Evolutionary conservation across 73 alveolate genomes (phyloP).

Genomic region (Symbiodinium natans): DNA sequence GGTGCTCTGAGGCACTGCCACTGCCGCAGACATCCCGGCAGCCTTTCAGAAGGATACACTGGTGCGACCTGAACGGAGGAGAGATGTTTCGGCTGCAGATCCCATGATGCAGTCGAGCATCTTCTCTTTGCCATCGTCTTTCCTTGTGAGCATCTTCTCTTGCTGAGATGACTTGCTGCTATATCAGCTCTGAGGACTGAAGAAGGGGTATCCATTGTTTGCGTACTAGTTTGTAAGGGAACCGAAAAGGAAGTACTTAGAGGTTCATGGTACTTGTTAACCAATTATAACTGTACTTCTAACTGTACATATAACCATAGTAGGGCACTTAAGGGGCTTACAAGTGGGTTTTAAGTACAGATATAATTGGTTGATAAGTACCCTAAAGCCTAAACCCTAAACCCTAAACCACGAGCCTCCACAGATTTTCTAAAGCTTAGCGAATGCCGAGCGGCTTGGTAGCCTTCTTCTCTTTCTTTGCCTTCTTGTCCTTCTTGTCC

Average conservation of each 20-base stretch:
- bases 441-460: neutral
- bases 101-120: neutral
- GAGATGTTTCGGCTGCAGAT: no score
- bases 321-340: neutral
- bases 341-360: neutral
- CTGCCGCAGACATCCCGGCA: neutral
- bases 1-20: neutral
- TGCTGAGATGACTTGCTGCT: neutral
- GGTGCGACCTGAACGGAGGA: neutral
- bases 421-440: no score
- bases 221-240: no score
- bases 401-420: neutral
- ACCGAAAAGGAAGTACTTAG: no score
- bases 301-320: neutral
- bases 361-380: neutral
- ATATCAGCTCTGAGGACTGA: no score
- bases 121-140: slow-evolving; percentile 54
- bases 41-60: neutral
- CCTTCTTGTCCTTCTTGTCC: slow-evolving; percentile 43
- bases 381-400: neutral
- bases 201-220: no score
- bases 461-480: slow-evolving; percentile 41
- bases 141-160: neutral
- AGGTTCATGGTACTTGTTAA: no score
- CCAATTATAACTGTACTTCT: no score